A percentile compares a stretch with the other conserved stretches of the same genome.
Evolutionary conservation across 768 basidiomycete species (phyloP).

Genomic region (Serendipita indica): DNA sequence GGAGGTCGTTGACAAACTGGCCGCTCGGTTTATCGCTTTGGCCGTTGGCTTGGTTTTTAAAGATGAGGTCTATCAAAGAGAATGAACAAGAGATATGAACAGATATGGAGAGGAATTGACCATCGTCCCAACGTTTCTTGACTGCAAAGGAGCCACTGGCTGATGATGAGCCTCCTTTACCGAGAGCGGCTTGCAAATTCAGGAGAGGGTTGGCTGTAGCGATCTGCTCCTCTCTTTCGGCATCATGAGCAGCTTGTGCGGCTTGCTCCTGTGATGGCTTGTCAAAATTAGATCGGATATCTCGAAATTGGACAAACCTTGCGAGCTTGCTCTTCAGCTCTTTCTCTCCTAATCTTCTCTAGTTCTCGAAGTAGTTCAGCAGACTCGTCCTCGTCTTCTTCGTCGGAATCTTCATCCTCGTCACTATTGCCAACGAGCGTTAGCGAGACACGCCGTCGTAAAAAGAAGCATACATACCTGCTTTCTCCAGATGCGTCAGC

Average conservation of each 20-base stretch:
- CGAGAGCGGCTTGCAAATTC: conserved; percentile 82
- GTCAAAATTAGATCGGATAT: neutral
- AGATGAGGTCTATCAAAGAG: conserved; percentile 62
- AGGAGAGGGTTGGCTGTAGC: conserved; percentile 78
- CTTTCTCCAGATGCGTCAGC: neutral
- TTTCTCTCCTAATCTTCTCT: conserved; percentile 95
- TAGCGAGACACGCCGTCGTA: neutral
- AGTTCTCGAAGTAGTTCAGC: conserved; percentile 89
- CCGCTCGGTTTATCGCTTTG: conserved; percentile 44
- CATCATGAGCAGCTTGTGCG: conserved; percentile 33
- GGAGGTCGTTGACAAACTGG: conserved; percentile 88
- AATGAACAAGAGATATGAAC: conserved; percentile 12
- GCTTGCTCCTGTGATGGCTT: conserved; percentile 41
- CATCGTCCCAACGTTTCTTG: conserved; percentile 91
- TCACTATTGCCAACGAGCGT: conserved; percentile 25
- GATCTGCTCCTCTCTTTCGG: conserved; percentile 60
- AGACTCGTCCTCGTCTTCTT: conserved; percentile 76
- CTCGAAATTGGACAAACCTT: conserved; percentile 18
- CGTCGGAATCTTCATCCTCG: conserved; percentile 37
- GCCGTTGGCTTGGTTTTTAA: conserved; percentile 91
- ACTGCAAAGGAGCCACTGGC: conserved; percentile 77
- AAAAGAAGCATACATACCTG: conserved; percentile 1
- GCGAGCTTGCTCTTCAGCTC: conserved; percentile 82
- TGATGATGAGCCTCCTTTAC: conserved; percentile 19
- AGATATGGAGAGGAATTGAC: conserved; percentile 27